Conservation (phyloP, 306 rosid species). For the Prunus kanzakura region DNA sequence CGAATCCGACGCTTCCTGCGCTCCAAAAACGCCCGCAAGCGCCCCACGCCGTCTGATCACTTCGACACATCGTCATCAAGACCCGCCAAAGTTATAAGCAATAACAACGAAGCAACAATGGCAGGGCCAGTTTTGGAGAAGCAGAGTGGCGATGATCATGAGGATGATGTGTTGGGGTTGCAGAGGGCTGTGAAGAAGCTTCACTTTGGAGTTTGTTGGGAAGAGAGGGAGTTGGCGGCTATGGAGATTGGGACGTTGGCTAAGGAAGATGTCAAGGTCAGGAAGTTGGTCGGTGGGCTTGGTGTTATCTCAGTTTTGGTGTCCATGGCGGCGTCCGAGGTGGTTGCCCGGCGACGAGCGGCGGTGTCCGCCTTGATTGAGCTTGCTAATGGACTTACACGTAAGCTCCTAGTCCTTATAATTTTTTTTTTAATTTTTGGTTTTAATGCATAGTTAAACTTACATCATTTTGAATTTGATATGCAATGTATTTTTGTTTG, state of each 20-base stretch:
- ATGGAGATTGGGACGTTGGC: conserved; percentile 60
- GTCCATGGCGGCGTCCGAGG: conserved; percentile 55
- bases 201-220: conserved; percentile 76
- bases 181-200: conserved; percentile 84
- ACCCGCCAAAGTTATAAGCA: conserved; percentile 3
- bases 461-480: background rate
- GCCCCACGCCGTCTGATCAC: conserved; percentile 26
- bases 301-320: conserved; percentile 87
- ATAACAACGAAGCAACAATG: conserved; percentile 20
- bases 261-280: conserved; percentile 57
- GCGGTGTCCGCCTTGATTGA: conserved; percentile 57
- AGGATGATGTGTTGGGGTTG: conserved; percentile 37
- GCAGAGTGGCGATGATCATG: conserved; percentile 12
- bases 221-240: conserved; percentile 77
- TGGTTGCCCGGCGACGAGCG: conserved; percentile 34
- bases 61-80: conserved; percentile 14
- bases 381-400: conserved; percentile 77
- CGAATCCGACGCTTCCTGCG: conserved; percentile 64
- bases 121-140: conserved; percentile 27
- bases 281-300: conserved; percentile 70
- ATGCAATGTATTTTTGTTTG: background rate
- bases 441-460: background rate
- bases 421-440: background rate
- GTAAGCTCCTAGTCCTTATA: conserved; percentile 34
- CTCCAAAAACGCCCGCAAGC: conserved; percentile 57